These are phyloP conservation scores for Globisporangium nagaii DNA, from an alignment of 352 stramenopile species.

Conservation along the genomic window DNA sequence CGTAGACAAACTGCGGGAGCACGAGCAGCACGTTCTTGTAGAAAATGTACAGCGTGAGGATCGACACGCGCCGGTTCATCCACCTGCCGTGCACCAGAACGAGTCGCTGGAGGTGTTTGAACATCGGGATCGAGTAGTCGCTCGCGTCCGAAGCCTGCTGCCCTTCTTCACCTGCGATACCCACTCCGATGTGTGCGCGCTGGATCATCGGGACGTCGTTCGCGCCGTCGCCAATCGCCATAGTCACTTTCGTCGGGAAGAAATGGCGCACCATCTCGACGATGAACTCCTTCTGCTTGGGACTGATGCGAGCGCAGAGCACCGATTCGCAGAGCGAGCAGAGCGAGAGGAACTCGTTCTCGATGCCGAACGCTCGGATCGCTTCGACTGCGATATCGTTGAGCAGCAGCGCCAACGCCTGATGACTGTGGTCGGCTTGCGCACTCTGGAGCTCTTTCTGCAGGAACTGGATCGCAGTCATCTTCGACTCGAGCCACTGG, in stretches of 20 bases:
- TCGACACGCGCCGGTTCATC: conserved; percentile 62
- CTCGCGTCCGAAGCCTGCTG: conserved; percentile 86
- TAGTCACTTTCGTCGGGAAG: conserved; percentile 47
- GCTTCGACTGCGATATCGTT: conserved; percentile 45
- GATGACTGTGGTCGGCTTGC: neutral
- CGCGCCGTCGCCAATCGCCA: conserved; percentile 86
- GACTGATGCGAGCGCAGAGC: conserved; percentile 94
- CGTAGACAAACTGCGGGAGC: conserved; percentile 75
- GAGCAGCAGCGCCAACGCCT: conserved; percentile 30
- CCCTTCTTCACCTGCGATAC: conserved; percentile 57
- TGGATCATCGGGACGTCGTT: conserved; percentile 94
- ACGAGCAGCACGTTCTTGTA: conserved; percentile 86
- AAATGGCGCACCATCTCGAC: conserved; percentile 87
- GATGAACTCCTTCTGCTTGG: conserved; percentile 96
- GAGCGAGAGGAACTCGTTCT: conserved; percentile 38
- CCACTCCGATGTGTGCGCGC: conserved; percentile 57
- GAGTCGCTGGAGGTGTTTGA: conserved; percentile 79
- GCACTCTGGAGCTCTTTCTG: conserved; percentile 16
- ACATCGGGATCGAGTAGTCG: conserved; percentile 88
- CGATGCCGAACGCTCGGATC: conserved; percentile 25
- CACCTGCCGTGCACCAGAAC: conserved; percentile 82
- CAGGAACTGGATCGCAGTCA: conserved; percentile 17
- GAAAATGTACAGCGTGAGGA: conserved; percentile 82
- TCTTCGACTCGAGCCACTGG: conserved; percentile 16
- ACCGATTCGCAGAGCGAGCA: conserved; percentile 89